Evolutionary conservation across 78 protist genomes (phyloP).

Genomic region (Polysphondylium violaceum): DNA sequence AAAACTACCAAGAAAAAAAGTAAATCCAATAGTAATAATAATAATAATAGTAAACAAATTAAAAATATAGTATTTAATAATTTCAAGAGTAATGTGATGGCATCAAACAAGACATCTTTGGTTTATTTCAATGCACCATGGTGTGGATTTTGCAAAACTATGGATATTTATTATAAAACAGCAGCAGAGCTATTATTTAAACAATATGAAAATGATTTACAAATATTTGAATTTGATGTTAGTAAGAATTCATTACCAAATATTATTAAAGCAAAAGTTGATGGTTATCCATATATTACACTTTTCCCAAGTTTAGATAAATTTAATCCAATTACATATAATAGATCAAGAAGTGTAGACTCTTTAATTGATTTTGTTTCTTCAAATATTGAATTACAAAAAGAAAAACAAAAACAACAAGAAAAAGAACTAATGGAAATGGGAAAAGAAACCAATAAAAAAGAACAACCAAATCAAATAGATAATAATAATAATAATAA

Average conservation of each 20-base stretch:
- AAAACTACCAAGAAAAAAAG: not conserved
- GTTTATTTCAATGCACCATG: slow-evolving; percentile 54
- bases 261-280: slow-evolving; percentile 1
- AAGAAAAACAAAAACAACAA: not conserved
- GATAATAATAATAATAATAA: slow-evolving; percentile 3
- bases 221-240: slow-evolving; percentile 26
- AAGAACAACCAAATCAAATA: not conserved
- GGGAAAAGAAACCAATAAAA: not conserved
- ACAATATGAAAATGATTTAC: slow-evolving; percentile 3
- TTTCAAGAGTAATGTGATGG: not conserved
- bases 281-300: slow-evolving; percentile 49
- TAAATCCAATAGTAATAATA: not conserved
- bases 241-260: slow-evolving; percentile 22
- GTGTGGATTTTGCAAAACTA: slow-evolving; percentile 69
- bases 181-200: slow-evolving; percentile 16
- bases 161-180: slow-evolving; percentile 34
- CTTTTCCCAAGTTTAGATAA: slow-evolving; percentile 25
- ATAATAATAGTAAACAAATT: no score
- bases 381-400: not conserved
- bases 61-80: slow-evolving; percentile 15
- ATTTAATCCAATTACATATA: slow-evolving; percentile 24
- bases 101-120: slow-evolving; percentile 27
- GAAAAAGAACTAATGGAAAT: no score
- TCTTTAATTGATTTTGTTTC: slow-evolving; percentile 55
- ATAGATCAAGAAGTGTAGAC: slow-evolving; percentile 27